Evolutionary conservation across 169 alveolate genomes (phyloP).

Genomic region (Plasmodium knowlesi): DNA sequence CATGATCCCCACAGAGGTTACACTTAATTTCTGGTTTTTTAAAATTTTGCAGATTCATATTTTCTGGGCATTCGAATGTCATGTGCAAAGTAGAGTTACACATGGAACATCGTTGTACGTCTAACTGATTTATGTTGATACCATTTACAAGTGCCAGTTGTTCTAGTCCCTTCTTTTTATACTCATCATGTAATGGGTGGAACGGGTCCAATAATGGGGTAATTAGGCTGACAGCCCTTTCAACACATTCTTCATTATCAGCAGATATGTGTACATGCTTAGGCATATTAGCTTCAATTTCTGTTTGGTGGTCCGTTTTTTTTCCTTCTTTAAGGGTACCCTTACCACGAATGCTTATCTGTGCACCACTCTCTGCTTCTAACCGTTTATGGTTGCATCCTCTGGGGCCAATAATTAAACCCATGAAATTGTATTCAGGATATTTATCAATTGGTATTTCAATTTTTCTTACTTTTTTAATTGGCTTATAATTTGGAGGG

Average conservation of each 20-base stretch:
- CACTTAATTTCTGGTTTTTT: slow-evolving; percentile 85
- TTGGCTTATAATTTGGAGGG: slow-evolving; percentile 91
- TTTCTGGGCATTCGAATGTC: slow-evolving; percentile 88
- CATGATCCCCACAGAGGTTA: slow-evolving; percentile 92
- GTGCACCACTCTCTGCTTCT: slow-evolving; percentile 93
- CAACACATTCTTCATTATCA: slow-evolving; percentile 86
- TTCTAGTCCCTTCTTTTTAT: slow-evolving; percentile 88
- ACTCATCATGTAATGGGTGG: slow-evolving; percentile 91
- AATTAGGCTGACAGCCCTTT: slow-evolving; percentile 88
- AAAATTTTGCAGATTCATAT: slow-evolving; percentile 74
- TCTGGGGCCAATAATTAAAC: slow-evolving; percentile 95
- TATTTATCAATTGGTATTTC: slow-evolving; percentile 91
- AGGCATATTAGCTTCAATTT: slow-evolving; percentile 91
- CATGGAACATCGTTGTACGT: slow-evolving; percentile 84
- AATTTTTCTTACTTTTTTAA: slow-evolving; percentile 87
- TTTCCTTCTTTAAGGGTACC: slow-evolving; percentile 93
- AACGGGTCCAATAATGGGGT: slow-evolving; percentile 90
- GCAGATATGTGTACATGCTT: slow-evolving; percentile 90
- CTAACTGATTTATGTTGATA: slow-evolving; percentile 80
- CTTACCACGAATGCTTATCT: slow-evolving; percentile 90
- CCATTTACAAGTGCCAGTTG: slow-evolving; percentile 91
- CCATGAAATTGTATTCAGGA: slow-evolving; percentile 95
- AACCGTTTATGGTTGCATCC: slow-evolving; percentile 95
- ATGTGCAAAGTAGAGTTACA: slow-evolving; percentile 89
- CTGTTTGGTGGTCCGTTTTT: slow-evolving; percentile 90